Base-by-base conservation (phyloP, 805 yeast species). In the Grigorovia humatica region DNA sequence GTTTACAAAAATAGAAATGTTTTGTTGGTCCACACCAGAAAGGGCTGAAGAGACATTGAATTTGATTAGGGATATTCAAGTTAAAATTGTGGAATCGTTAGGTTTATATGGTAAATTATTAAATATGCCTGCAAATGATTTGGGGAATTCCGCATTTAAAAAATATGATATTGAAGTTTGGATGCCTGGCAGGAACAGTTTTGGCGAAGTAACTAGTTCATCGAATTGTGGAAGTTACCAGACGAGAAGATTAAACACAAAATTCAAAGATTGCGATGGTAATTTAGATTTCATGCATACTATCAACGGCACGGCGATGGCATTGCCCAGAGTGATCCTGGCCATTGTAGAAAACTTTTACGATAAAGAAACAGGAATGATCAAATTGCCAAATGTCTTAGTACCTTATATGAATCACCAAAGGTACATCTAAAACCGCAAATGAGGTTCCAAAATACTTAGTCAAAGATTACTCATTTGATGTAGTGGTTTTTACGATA, bases 141-240 rank as follows among this genome's bases (percentile, higher is more conserved):
- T 93, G 49, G 99, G 99, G 0, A 83, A 96, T 0, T 96, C 99
- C 1, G 98, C 98, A 0, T 80, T 76, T 67, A 83, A 85, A 62
- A 93, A 93, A 65, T 88, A 82, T 64, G 99, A 93, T 60, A 87
- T 90, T 52, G 99, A 93, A 68, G 96, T 90, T 0, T 88, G 96
- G 89, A 91, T 93, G 98, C 98, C 98, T 0, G 97, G 98, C 2
- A 78, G 96, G 59, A 90, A 88, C 0, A 66, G 71, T 1, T 91
- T 95, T 88, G 99, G 99, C 4, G 99, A 93, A 65, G 74, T 93
- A 35, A 82, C 95, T 1, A 87, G 96, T 30, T 77, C 95, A 1
- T 89, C 97, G 1, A 91, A 90, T 64, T 93, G 99, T 67, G 79
- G 88, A 3, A 97, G 90, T 58, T 93, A 79, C 66, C 99, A 93